Evolutionary conservation across 2,329 filamentous ascomycete species (phyloP).

Genomic region (Aspergillus oerlinghausenensis): DNA sequence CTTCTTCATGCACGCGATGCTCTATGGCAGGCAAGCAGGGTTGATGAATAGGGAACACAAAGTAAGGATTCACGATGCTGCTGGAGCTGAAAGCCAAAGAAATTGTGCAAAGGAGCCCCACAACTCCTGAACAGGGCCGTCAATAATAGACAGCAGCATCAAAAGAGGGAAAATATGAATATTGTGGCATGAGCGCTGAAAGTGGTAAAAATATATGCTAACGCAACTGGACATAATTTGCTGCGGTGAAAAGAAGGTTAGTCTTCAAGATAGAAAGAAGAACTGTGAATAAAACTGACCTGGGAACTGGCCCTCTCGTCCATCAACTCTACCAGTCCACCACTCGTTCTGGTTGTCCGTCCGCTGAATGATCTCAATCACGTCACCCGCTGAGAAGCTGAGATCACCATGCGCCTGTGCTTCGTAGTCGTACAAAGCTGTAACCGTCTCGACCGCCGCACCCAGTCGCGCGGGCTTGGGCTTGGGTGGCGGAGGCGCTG

Average conservation of each 20-base stretch:
- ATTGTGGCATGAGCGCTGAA: not conserved
- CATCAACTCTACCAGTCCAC: constrained; percentile 82
- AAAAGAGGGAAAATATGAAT: not conserved
- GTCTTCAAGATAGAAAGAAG: not conserved
- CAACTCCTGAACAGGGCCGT: not conserved
- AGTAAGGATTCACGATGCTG: not conserved
- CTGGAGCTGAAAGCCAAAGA: not conserved
- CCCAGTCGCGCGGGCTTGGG: constrained; percentile 74
- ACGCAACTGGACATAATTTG: not conserved
- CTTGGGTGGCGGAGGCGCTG: constrained; percentile 66
- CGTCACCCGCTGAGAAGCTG: constrained; percentile 81
- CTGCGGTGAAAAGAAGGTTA: not conserved
- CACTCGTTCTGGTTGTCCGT: constrained; percentile 95
- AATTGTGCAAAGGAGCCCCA: not conserved
- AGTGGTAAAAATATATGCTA: not conserved
- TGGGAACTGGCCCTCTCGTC: constrained; percentile 86
- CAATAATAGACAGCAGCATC: not conserved
- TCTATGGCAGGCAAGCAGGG: not conserved
- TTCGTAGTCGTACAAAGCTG: constrained; percentile 92
- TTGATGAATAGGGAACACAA: not conserved
- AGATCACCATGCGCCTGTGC: constrained; percentile 92
- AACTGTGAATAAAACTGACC: constrained; percentile 53
- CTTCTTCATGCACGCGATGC: not conserved
- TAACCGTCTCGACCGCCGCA: constrained; percentile 71
- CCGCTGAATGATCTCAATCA: constrained; percentile 79